These are phyloP conservation scores for Leccinum boreale DNA, from an alignment of 768 basidiomycete genomes.

Conservation along the genomic window DNA sequence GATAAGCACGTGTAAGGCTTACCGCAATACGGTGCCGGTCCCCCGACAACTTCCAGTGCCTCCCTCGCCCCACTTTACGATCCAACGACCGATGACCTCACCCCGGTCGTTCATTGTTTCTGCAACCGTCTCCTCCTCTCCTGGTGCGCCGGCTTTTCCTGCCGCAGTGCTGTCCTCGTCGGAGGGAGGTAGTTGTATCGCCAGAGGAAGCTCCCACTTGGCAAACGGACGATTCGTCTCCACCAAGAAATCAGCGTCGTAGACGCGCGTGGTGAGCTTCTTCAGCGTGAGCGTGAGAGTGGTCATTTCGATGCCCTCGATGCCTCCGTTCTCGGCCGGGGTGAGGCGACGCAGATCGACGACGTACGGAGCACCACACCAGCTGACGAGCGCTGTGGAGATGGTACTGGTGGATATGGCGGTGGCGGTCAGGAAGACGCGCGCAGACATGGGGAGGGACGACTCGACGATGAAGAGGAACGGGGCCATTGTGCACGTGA, in stretches of 20 bases:
- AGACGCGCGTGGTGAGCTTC: conserved; percentile 65
- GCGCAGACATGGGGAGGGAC: conserved; percentile 64
- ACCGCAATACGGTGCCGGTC: conserved; percentile 68
- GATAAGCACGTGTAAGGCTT: conserved; percentile 17
- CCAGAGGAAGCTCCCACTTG: conserved; percentile 67
- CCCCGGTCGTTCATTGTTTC: conserved; percentile 65
- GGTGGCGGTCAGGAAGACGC: conserved; percentile 61
- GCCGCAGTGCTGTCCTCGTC: conserved; percentile 32
- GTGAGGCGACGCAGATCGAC: conserved; percentile 52
- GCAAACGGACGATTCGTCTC: conserved; percentile 69
- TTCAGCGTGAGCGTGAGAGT: conserved; percentile 61
- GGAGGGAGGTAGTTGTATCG: conserved; percentile 43
- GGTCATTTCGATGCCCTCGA: conserved; percentile 64
- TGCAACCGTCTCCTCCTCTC: conserved; percentile 74
- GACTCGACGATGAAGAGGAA: conserved; percentile 83
- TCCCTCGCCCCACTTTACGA: conserved; percentile 69
- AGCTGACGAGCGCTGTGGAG: conserved; percentile 71
- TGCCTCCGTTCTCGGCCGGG: conserved; percentile 39
- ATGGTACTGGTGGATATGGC: conserved; percentile 71
- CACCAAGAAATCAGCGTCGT: conserved; percentile 69
- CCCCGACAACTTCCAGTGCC: conserved; percentile 61
- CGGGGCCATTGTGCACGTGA: conserved; percentile 68
- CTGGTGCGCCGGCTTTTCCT: conserved; percentile 35
- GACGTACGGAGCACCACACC: conserved; percentile 75
- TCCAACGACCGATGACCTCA: conserved; percentile 67